Evolutionary conservation across 495 filamentous ascomycete species (phyloP), one percentile per base, ranked within the genome.

Genomic region (Neurospora sp.): DNA sequence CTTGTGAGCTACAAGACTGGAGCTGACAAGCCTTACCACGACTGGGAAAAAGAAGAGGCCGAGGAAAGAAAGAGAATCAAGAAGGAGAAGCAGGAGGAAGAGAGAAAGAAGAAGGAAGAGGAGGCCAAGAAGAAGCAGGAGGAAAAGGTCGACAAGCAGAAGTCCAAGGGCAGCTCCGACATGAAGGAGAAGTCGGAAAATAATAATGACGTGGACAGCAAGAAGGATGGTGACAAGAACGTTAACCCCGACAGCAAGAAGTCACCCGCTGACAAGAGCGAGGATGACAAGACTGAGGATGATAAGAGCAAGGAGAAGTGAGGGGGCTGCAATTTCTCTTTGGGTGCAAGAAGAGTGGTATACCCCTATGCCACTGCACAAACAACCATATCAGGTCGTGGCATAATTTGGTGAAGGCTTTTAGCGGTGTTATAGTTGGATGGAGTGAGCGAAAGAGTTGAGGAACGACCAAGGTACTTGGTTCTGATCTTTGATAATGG

Each of bases 1-100:
- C 27, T 73, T 16, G 4, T 12, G 9, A 84, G 91, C 70, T 81
- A 89, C 71, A 85, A 88, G 76, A 78, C 85, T 40, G 83, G 85
- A 78, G 85, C 85, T 22, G 85, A 88, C 22, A 81, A 83, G 8
- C 77, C 84, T 44, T 78, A 79, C 14, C 82, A 82, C 14, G 78
- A 86, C 53, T 82, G 80, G 78, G 72, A 68, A 3, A 80, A 77
- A 73, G 72, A 78, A 41, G 82, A 82, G 31, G 74, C 72, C 37
- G 77, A 81, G 61, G 81, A 83, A 47, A 78, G 77, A 45, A 73
- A 79, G 71, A 72, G 76, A 65, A 69, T 73, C 0, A 75, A 79
- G 68, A 77, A 82, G 59, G 74, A 81, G 45, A 75, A 82, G 70
- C 71, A 81, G 44, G 71, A 81, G 47, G 75, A 83, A 65, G 77